Base-by-base conservation (phyloP, 1,284 basidiomycete genomes). In the Rhodotorula sp. region DNA sequence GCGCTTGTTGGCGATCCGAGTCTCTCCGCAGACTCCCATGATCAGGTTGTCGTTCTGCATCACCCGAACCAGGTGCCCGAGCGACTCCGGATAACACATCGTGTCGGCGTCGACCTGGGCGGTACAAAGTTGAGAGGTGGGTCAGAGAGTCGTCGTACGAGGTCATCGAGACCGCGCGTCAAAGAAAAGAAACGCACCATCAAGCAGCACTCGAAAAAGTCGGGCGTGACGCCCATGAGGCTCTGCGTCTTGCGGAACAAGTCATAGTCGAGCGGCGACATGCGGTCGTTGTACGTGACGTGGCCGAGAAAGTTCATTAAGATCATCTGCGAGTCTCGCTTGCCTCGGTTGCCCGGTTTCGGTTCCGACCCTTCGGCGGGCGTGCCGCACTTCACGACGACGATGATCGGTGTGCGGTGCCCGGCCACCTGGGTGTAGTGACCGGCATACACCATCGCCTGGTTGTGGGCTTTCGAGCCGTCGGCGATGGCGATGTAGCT, bases 261-360 rank as follows among this genome's bases (percentile, higher is more conserved):
- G 82, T 99, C 96, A 79, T 93, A 99, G 80, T 99, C 96, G 78
- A 99, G 86, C 17, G 96, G 96, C 24, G 87, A 87, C 95, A 99
- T 99, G 73, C 94, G 90, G 80, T 99, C 96, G 80, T 99, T 98
- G 83, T 98, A 99, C 20, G 96, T 99, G 78, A 98, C 94, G 60
- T 92, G 89, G 65, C 93, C 95, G 84, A 99, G 97, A 82, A 99
- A 99, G 83, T 97, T 97, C 95, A 99, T 99, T 77, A 99, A 85
- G 78, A 99, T 91, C 78, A 99, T 89, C 80, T 99, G 96, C 81
- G 93, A 95, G 83, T 99, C 96, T 64, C 96, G 91, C 82, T 99
- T 99, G 76, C 96, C 96, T 76, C 96, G 87, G 83, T 99, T 99
- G 24, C 96, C 96, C 3, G 95, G 93, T 80, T 99, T 99, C 83